Evolutionary conservation across 768 basidiomycete species (phyloP).

Genomic region (Mycena kentingensis): DNA sequence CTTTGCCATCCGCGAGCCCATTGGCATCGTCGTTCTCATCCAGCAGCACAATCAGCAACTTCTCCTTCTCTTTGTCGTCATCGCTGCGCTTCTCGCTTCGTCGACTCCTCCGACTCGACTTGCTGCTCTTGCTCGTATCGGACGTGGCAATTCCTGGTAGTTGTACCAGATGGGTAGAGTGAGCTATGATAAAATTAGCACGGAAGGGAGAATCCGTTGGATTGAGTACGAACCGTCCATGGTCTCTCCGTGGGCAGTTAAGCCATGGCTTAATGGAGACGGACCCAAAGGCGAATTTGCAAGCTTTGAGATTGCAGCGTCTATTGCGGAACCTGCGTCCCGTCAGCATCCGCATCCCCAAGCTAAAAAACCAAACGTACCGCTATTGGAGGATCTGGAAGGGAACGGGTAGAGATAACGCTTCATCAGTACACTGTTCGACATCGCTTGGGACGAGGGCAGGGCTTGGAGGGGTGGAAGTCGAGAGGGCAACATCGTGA

Average conservation of each 20-base stretch:
- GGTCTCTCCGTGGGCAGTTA: no score
- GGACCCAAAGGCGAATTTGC: no score
- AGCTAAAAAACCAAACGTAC: neutral
- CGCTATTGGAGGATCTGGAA: constrained; percentile 15
- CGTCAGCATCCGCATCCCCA: neutral
- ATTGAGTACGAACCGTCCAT: no score
- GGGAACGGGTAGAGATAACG: neutral
- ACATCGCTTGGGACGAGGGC: neutral
- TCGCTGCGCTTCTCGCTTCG: neutral
- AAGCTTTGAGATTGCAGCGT: no score
- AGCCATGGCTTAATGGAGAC: neutral
- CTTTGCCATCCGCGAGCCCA: neutral
- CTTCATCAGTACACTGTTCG: neutral
- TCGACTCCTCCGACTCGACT: neutral
- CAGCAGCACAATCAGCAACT: constrained; percentile 17
- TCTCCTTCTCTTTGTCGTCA: constrained; percentile 6
- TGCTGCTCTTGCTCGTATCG: constrained; percentile 15
- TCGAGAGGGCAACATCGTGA: constrained; percentile 1
- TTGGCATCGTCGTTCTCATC: constrained; percentile 14
- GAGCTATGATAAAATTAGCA: neutral
- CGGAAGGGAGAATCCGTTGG: no score
- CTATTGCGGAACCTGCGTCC: neutral
- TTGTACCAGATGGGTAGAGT: neutral
- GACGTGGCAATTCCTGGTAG: constrained; percentile 15
- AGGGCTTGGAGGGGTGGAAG: neutral